These are phyloP conservation scores for Kwoniella sp. DNA, from an alignment of 768 basidiomycete genomes.

Conservation along the genomic window DNA sequence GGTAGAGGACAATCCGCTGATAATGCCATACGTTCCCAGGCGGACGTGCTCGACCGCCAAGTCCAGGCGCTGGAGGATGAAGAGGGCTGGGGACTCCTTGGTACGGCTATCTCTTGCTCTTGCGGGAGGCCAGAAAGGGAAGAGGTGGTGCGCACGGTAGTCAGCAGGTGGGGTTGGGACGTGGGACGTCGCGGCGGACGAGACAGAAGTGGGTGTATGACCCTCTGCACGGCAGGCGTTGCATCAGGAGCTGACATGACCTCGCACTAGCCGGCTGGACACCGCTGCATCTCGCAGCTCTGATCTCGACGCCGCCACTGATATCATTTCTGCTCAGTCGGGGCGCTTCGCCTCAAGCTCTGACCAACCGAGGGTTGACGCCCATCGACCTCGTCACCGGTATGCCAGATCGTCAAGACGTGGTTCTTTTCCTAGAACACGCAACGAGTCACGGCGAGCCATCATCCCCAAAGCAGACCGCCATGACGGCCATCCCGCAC, in stretches of 20 bases:
- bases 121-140: conserved; percentile 87
- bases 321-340: conserved; percentile 89
- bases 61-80: conserved; percentile 62
- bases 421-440: conserved; percentile 79
- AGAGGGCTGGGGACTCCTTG: conserved; percentile 65
- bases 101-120: conserved; percentile 52
- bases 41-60: conserved; percentile 26
- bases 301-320: conserved; percentile 82
- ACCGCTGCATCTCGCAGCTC: conserved; percentile 82
- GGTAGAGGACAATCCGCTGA: too few relatives aligned
- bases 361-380: conserved; percentile 73
- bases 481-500: conserved; percentile 3
- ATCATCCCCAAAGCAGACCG: conserved; percentile 13
- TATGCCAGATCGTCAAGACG: conserved; percentile 75
- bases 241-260: not conserved
- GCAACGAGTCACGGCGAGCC: conserved; percentile 51
- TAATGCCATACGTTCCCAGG: too few relatives aligned
- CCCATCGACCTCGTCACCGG: conserved; percentile 82
- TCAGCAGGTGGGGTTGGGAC: conserved; percentile 52
- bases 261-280: conserved; percentile 88
- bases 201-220: conserved; percentile 63
- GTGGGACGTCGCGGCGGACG: conserved; percentile 31
- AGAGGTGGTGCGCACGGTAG: conserved; percentile 76
- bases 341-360: conserved; percentile 74
- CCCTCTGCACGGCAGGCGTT: conserved; percentile 17